A percentile compares a stretch with the other conserved stretches of the same genome.
Conservation (phyloP, 2,329 filamentous ascomycete species). For the Xylaria sp. region DNA sequence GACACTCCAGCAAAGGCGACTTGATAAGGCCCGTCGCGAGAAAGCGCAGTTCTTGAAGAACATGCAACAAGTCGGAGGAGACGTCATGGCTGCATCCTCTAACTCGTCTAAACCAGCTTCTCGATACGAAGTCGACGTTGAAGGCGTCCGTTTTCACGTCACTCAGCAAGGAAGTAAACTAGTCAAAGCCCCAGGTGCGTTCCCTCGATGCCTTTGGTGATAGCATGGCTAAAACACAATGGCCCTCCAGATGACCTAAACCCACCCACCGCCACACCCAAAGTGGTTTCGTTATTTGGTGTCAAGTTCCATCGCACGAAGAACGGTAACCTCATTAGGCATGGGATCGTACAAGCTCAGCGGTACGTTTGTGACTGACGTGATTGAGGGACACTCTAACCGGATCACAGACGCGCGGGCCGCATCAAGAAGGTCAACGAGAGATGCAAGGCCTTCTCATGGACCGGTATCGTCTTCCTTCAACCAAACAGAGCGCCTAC, state of each 20-base stretch:
- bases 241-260: conserved; percentile 60
- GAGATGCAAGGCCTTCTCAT: conserved; percentile 74
- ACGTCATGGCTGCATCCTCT: conserved; percentile 34
- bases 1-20: conserved; percentile 63
- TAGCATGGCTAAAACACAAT: conserved; percentile 30
- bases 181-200: conserved; percentile 72
- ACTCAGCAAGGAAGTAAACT: conserved; percentile 83
- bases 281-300: conserved; percentile 72
- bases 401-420: conserved; percentile 53
- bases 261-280: conserved; percentile 72
- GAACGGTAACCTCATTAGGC: conserved; percentile 82
- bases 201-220: background rate
- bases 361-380: conserved; percentile 58
- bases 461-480: conserved; percentile 67
- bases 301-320: conserved; percentile 87
- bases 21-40: conserved; percentile 61
- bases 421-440: conserved; percentile 71
- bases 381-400: conserved; percentile 46
- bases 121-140: conserved; percentile 68
- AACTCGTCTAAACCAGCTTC: conserved; percentile 42
- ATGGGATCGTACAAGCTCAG: conserved; percentile 75
- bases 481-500: conserved; percentile 38
- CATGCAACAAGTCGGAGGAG: conserved; percentile 46
- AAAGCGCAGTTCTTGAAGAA: conserved; percentile 60
- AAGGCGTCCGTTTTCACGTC: conserved; percentile 76